These are phyloP conservation scores for Brettanomyces naardenensis DNA, from an alignment of 805 yeast species.

Conservation along the genomic window DNA sequence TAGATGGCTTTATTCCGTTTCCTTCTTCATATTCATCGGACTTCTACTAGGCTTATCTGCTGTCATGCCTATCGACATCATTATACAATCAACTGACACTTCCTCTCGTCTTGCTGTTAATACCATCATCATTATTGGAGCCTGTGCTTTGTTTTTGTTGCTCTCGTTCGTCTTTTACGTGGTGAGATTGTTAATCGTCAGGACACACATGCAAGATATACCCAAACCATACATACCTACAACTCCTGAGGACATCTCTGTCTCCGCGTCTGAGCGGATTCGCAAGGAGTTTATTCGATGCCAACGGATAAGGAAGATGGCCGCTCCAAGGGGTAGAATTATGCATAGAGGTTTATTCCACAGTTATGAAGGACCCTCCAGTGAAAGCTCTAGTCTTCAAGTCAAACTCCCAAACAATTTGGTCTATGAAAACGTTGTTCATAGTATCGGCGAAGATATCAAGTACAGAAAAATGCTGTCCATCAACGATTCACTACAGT, in stretches of 20 bases:
- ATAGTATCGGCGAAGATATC: conserved; percentile 53
- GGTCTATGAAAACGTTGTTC: conserved; percentile 46
- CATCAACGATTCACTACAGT: conserved; percentile 11
- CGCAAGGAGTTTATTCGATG: conserved; percentile 34
- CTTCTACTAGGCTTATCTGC: conserved; percentile 51
- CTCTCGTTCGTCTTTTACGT: conserved; percentile 44
- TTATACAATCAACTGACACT: conserved; percentile 46
- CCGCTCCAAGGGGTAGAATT: conserved; percentile 35
- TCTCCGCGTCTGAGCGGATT: conserved; percentile 33
- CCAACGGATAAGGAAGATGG: conserved; percentile 29
- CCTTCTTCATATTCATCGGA: conserved; percentile 32
- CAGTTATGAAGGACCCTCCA: conserved; percentile 3
- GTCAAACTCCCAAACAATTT: conserved; percentile 21
- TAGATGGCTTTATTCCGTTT: conserved; percentile 37
- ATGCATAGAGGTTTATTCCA: conserved; percentile 44
- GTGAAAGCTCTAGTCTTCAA: not conserved
- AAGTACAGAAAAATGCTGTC: conserved; percentile 30
- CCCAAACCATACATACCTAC: conserved; percentile 74
- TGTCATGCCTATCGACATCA: conserved; percentile 75
- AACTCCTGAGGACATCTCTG: conserved; percentile 50
- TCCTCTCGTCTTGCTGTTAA: conserved; percentile 58
- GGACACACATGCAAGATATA: conserved; percentile 60
- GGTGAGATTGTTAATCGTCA: conserved; percentile 49
- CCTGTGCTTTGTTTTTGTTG: conserved; percentile 53
- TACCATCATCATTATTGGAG: conserved; percentile 71